Conservation (phyloP, 495 filamentous ascomycete genomes). For the Trichoderma virens region DNA sequence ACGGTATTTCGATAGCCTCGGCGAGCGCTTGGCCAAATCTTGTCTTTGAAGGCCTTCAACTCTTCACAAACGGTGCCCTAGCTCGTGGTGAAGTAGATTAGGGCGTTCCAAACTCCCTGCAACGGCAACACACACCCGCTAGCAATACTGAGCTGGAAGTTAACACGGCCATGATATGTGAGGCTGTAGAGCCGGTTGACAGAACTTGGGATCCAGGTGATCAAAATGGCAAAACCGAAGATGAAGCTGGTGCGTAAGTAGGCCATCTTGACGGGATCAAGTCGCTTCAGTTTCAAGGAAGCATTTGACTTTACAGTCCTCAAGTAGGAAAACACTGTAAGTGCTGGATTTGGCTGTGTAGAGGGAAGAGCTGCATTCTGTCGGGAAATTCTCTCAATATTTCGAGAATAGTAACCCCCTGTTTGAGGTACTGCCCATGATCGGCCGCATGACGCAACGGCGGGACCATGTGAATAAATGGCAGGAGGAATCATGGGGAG, state of each 20-base stretch:
- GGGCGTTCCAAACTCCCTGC: slow-evolving; percentile 78
- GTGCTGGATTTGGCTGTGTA: slow-evolving; percentile 11
- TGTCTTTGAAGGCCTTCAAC: slow-evolving; percentile 6
- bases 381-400: neutral
- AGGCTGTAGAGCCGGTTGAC: slow-evolving; percentile 71
- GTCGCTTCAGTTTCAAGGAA: slow-evolving; percentile 28
- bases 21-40: neutral
- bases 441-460: neutral
- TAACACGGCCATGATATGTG: slow-evolving; percentile 43
- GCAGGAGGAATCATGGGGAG: neutral
- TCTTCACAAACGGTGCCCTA: slow-evolving; percentile 30
- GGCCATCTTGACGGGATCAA: slow-evolving; percentile 58
- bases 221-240: slow-evolving; percentile 69
- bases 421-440: neutral
- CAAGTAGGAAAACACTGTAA: slow-evolving; percentile 17
- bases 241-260: slow-evolving; percentile 76
- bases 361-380: neutral
- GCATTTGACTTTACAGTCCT: neutral
- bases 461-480: neutral
- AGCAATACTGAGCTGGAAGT: slow-evolving; percentile 61
- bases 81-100: slow-evolving; percentile 65
- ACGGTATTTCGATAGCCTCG: neutral
- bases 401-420: neutral
- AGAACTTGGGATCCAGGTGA: slow-evolving; percentile 79
- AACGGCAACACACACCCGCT: slow-evolving; percentile 70